Conservation (phyloP, 2,329 filamentous ascomycete genomes). For the Claviceps purpurea region DNA sequence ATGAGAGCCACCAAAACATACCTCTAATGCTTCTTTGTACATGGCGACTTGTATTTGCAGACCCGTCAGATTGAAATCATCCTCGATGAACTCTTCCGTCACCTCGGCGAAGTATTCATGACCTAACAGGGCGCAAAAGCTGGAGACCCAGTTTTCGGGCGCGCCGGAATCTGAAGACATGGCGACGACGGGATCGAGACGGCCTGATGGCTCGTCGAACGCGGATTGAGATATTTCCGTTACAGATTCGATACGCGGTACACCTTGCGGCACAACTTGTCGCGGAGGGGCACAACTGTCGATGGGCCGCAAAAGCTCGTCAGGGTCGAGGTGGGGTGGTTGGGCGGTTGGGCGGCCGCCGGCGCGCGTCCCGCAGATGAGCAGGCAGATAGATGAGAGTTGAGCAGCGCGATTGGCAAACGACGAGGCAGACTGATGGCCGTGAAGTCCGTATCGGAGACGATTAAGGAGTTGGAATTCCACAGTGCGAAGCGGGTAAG, state of each 20-base stretch:
- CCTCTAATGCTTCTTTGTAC: conserved; percentile 96
- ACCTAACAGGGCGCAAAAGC: conserved; percentile 87
- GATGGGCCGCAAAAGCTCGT: conserved; percentile 1
- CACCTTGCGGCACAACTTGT: not conserved
- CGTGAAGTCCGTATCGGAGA: not conserved
- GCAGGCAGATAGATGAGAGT: too few species aligned
- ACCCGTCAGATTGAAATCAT: conserved; percentile 98
- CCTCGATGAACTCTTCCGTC: conserved; percentile 97
- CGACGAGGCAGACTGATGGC: not conserved
- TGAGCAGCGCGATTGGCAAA: not conserved
- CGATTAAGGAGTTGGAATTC: not conserved
- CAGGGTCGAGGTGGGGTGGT: conserved; percentile 2
- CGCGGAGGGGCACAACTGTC: conserved; percentile 1
- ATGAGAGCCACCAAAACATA: conserved; percentile 18
- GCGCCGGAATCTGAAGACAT: conserved; percentile 50
- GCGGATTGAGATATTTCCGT: not conserved
- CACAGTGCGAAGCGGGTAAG: not conserved
- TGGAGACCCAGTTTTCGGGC: conserved; percentile 91
- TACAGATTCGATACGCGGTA: not conserved
- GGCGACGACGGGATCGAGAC: conserved; percentile 5
- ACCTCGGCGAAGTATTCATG: conserved; percentile 99
- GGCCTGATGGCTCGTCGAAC: conserved; percentile 2
- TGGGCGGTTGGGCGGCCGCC: not conserved
- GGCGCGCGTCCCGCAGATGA: conserved; percentile 1
- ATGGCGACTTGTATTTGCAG: conserved; percentile 90